Evolutionary conservation across 108 stramenopile species (phyloP).

Genomic region (Conticribra guillardii): DNA sequence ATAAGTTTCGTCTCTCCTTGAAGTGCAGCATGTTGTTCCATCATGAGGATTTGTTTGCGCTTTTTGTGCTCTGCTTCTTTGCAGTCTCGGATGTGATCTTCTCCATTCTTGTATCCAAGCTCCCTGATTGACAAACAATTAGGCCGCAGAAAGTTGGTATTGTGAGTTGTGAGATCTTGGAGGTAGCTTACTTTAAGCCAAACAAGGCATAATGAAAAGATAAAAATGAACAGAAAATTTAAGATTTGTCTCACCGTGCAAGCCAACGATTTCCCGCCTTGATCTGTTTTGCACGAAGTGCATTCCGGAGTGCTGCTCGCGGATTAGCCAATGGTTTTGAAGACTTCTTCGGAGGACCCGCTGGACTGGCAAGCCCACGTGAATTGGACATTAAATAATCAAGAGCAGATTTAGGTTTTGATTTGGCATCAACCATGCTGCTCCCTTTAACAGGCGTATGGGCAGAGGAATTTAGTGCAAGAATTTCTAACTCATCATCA

Average conservation of each 20-base stretch:
- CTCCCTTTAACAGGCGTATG: not conserved
- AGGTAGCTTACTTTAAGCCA: not conserved
- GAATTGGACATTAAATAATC: constrained; percentile 32
- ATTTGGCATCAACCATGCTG: not conserved
- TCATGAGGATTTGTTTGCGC: constrained; percentile 50
- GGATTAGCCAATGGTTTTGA: constrained; percentile 27
- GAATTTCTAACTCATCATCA: constrained; percentile 55
- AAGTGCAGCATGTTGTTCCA: constrained; percentile 61
- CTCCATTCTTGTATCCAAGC: constrained; percentile 80
- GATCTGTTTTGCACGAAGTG: constrained; percentile 60
- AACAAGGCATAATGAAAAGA: not conserved
- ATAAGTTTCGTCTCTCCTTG: not conserved
- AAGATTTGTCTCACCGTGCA: constrained; percentile 52
- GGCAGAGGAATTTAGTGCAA: not conserved
- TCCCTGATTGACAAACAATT: constrained; percentile 50
- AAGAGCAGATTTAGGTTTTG: constrained; percentile 9
- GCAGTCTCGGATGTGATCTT: constrained; percentile 88
- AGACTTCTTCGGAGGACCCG: not conserved
- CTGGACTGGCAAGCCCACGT: constrained; percentile 1
- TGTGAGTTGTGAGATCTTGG: no score
- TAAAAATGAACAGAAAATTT: not conserved
- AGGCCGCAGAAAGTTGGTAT: not conserved
- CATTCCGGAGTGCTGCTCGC: constrained; percentile 53
- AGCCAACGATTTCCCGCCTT: constrained; percentile 83
- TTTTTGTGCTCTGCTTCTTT: constrained; percentile 63